Conservation (phyloP, 2,329 filamentous ascomycete species). For the Fusarium sp. region DNA sequence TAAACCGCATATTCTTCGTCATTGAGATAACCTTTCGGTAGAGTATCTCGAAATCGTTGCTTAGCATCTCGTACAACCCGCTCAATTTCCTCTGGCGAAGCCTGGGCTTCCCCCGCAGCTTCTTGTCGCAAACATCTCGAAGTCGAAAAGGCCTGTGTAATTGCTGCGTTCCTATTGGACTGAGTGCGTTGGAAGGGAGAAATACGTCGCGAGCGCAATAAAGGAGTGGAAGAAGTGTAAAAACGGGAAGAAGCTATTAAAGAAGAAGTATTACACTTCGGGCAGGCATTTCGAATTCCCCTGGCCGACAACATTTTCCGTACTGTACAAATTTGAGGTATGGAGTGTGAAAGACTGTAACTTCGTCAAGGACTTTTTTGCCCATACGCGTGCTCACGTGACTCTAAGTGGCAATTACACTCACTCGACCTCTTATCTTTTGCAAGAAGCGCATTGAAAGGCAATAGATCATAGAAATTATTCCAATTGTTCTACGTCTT, state of each 20-base stretch:
- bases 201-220: conserved; percentile 35
- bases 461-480: background rate
- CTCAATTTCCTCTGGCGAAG: conserved; percentile 64
- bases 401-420: conserved; percentile 25
- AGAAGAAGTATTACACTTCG: conserved; percentile 46
- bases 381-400: conserved; percentile 52
- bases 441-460: no score
- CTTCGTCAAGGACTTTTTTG: conserved; percentile 46
- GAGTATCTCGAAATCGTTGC: conserved; percentile 81
- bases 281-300: conserved; percentile 54
- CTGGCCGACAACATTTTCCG: conserved; percentile 56
- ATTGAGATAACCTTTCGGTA: conserved; percentile 80
- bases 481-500: background rate
- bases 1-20: conserved; percentile 82
- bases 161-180: conserved; percentile 49
- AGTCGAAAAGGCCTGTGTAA: conserved; percentile 52
- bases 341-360: conserved; percentile 21
- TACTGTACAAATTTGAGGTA: conserved; percentile 38
- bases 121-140: conserved; percentile 48
- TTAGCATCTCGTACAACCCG: conserved; percentile 78
- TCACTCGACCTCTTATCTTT: background rate
- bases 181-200: conserved; percentile 33
- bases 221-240: conserved; percentile 29
- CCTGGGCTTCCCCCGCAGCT: conserved; percentile 11
- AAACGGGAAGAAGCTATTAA: conserved; percentile 31